Base-by-base conservation (phyloP, 2,329 filamentous ascomycete species). In the Akanthomyces uredinophilus region DNA sequence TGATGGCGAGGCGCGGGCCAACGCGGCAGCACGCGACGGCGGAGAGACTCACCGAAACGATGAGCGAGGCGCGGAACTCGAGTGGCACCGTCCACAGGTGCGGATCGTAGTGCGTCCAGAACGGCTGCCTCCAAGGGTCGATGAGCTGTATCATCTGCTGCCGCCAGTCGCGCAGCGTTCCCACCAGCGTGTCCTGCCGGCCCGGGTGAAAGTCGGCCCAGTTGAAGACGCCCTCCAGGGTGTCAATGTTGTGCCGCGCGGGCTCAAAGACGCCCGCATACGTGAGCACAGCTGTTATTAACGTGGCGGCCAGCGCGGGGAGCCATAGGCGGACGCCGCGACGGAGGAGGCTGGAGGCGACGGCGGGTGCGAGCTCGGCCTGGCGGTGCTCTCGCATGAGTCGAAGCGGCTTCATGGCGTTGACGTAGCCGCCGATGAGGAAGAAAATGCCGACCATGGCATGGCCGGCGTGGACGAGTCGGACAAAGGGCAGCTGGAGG, bases 381-480 rank as follows among this genome's bases (percentile, higher is more conserved):
- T 51, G 20, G 46, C 53, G 53, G 24, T 37, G 52, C 2, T 41
- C 44, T n/a, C 63, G 51, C 10, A 59, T 53, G 39, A 51, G 29
- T 8, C 22, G 37, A 14, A 47, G 50, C 8, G 60, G 54, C 35
- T 50, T 60, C 13, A 46, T 18, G 32, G 63, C 54, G 49, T 60
- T 60, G 52, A 56, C 63, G 41, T 58, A 61, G 52, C 63, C 63
- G 37, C 61, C 61, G 20, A 64, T 63, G n/a, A 64, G 47, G 56
- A 64, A 63, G 57, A 64, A 64, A 14, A 64, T n/a, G 47, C 46
- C 46, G 32, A 64, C 63, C 63, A 64, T 64, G 39, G 61, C 54
- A 49, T 63, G 61, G 20, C 62, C 63, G 8, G 56, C 61, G 43
- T 57, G 55, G 13, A 63, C 44, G 18, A 63, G 41, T 13, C 61